Conservation (phyloP, 1,139 yeast genomes). For the Casaregolazyma suthepensis region DNA sequence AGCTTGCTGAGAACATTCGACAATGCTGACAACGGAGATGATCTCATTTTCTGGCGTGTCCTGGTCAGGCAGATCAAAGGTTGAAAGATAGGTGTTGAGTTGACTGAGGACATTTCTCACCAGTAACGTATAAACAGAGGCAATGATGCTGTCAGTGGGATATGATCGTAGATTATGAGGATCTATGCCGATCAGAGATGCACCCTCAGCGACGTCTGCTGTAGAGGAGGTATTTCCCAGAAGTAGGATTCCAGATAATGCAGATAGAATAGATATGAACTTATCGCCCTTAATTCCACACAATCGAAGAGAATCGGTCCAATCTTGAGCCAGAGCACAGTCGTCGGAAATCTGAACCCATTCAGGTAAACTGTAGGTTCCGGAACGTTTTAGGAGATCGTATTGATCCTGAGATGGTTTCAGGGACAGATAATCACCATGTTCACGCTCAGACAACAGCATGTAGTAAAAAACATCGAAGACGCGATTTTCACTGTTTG, state of each 20-base stretch:
- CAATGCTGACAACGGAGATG: slow-evolving; percentile 34
- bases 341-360: slow-evolving; percentile 36
- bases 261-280: slow-evolving; percentile 30
- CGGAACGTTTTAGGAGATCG: slow-evolving; percentile 29
- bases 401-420: slow-evolving; percentile 31
- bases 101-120: slow-evolving; percentile 31
- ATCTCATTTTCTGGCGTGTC: slow-evolving; percentile 23
- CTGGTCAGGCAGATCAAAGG: slow-evolving; percentile 22
- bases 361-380: slow-evolving; percentile 31
- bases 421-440: slow-evolving; percentile 29
- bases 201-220: slow-evolving; percentile 36
- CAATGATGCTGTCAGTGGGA: slow-evolving; percentile 30
- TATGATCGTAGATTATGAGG: slow-evolving; percentile 26
- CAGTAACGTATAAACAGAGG: slow-evolving; percentile 31
- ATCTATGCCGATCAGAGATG: slow-evolving; percentile 35
- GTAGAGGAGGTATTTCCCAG: slow-evolving; percentile 30
- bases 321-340: slow-evolving; percentile 36
- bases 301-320: slow-evolving; percentile 35
- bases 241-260: slow-evolving; percentile 35
- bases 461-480: slow-evolving; percentile 38
- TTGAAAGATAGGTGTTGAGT: slow-evolving; percentile 31
- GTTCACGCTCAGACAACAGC: slow-evolving; percentile 30
- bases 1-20: slow-evolving; percentile 28
- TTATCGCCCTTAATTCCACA: slow-evolving; percentile 33
- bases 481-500: slow-evolving; percentile 25